These are phyloP conservation scores for Apiospora arundinis DNA, from an alignment of 2,329 filamentous ascomycete genomes.

Conservation along the genomic window DNA sequence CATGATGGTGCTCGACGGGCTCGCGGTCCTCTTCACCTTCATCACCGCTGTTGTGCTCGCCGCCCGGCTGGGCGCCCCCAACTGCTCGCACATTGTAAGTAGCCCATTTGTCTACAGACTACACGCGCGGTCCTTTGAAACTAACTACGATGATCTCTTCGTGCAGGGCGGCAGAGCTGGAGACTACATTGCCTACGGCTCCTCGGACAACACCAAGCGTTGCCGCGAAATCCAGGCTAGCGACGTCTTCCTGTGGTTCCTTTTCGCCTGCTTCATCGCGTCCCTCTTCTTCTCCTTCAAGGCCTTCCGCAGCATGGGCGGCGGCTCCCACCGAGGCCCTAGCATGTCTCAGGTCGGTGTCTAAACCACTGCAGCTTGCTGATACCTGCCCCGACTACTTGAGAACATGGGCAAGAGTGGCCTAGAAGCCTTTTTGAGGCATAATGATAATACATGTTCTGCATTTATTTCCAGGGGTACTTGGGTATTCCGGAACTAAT, in stretches of 20 bases:
- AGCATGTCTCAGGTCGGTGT: slow-evolving; percentile 61
- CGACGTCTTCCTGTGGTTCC: slow-evolving; percentile 80
- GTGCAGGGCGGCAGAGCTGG: slow-evolving; percentile 46
- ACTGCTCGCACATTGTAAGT: slow-evolving; percentile 55
- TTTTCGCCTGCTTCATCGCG: slow-evolving; percentile 67
- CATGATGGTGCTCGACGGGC: slow-evolving; percentile 35
- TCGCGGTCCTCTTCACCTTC: slow-evolving; percentile 72
- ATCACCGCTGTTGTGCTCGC: slow-evolving; percentile 74
- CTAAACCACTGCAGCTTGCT: background rate
- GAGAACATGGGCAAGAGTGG: background rate
- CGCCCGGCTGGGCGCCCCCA: slow-evolving; percentile 70
- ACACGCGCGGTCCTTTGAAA: background rate
- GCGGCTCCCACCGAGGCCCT: slow-evolving; percentile 52
- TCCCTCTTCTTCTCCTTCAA: slow-evolving; percentile 62
- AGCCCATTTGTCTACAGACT: background rate
- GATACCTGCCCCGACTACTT: background rate
- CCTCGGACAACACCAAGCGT: slow-evolving; percentile 63
- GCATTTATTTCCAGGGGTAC: background rate
- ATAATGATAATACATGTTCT: background rate
- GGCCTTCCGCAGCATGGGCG: slow-evolving; percentile 56
- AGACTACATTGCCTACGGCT: slow-evolving; percentile 69
- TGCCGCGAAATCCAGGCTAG: slow-evolving; percentile 79
- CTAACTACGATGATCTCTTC: slow-evolving; percentile 18
- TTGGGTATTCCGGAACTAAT: background rate
- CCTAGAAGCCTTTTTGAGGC: background rate